Evolutionary conservation across 768 basidiomycete genomes (phyloP).

Genomic region (Podaxis carcinomalis): DNA sequence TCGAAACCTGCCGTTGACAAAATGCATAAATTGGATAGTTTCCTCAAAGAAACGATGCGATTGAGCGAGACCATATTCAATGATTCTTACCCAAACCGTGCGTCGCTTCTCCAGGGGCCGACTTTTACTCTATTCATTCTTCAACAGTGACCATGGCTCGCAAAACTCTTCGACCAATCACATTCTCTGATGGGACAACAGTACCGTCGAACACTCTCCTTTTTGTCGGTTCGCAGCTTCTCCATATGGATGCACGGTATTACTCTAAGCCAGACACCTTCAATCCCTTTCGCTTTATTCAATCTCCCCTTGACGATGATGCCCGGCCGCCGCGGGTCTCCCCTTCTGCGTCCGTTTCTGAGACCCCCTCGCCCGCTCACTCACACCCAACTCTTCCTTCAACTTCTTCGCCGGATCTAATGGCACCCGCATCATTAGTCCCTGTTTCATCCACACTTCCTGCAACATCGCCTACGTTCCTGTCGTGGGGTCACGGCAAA

Average conservation of each 20-base stretch:
- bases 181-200: conserved; percentile 10
- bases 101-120: not conserved
- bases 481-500: conserved; percentile 33
- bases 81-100: conserved; percentile 9
- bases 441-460: conserved; percentile 8
- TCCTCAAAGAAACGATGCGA: conserved; percentile 40
- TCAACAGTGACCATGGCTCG: conserved; percentile 6
- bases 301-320: not conserved
- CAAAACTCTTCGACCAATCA: conserved; percentile 1
- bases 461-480: conserved; percentile 23
- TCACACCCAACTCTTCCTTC: not conserved
- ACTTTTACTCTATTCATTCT: not conserved
- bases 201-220: conserved; percentile 1
- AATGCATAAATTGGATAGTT: conserved; percentile 42
- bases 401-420: not conserved
- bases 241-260: not conserved
- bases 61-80: conserved; percentile 22
- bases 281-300: not conserved
- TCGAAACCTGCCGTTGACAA: conserved; percentile 25
- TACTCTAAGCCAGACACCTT: not conserved
- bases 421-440: not conserved
- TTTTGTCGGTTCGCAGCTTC: conserved; percentile 5
- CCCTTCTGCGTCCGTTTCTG: not conserved
- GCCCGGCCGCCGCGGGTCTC: not conserved
- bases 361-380: not conserved